Evolutionary conservation across 139 green algal species (phyloP).

Genomic region (Diplosphaera chodatii): DNA sequence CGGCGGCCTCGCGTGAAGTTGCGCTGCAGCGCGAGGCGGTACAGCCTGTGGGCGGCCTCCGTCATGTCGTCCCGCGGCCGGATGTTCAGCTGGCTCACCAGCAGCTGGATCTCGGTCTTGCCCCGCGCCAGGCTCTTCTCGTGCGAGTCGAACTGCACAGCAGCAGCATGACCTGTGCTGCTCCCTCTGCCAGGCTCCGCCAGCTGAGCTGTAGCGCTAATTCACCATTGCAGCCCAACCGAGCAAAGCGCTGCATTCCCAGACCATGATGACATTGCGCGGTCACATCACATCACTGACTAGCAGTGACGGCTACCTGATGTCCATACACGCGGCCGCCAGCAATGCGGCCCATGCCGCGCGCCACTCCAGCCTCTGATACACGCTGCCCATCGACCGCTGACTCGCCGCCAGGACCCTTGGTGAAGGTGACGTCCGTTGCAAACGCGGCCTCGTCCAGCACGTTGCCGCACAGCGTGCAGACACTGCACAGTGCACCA

Average conservation of each 20-base stretch:
- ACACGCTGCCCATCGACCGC: slow-evolving; percentile 82
- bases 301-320: no score
- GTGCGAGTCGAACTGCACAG: slow-evolving; percentile 79
- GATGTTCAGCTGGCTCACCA: slow-evolving; percentile 81
- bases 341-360: slow-evolving; percentile 54
- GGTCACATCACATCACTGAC: no score
- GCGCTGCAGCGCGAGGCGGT: slow-evolving; percentile 78
- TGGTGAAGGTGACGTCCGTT: slow-evolving; percentile 82
- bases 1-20: slow-evolving; percentile 91
- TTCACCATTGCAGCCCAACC: no score
- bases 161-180: no score
- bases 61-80: slow-evolving; percentile 64
- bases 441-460: slow-evolving; percentile 85
- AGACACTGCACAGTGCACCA: slow-evolving; percentile 51
- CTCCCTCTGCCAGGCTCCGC: no score
- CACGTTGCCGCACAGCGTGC: slow-evolving; percentile 78
- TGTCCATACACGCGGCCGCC: slow-evolving; percentile 67
- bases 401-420: slow-evolving; percentile 68
- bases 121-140: slow-evolving; percentile 71
- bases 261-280: no score
- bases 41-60: slow-evolving; percentile 60
- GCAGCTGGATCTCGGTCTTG: slow-evolving; percentile 56
- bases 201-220: no score
- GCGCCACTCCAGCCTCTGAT: slow-evolving; percentile 46
- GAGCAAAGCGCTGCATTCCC: no score